Percentiles rank a stretch among this genome's conserved stretches.
Evolutionary conservation across 2,329 filamentous ascomycete genomes (phyloP).

Genomic region (Fusarium nygamai): DNA sequence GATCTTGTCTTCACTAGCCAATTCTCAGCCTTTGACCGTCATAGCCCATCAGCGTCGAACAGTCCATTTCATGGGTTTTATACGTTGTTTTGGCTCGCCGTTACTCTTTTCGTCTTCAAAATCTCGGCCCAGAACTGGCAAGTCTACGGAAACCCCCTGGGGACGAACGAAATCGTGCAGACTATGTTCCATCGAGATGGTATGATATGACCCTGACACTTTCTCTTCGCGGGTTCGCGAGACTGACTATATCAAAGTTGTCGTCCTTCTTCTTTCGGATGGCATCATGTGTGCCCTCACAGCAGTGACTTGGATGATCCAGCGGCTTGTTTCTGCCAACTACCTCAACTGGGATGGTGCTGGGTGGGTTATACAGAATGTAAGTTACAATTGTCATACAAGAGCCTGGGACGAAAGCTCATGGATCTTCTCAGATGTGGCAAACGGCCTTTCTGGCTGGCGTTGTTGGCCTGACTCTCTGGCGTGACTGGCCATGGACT

Average conservation of each 20-base stretch:
- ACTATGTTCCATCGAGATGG: constrained; percentile 69
- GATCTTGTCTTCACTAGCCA: constrained; percentile 75
- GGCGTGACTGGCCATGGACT: constrained; percentile 84
- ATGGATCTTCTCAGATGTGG: constrained; percentile 64
- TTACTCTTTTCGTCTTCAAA: constrained; percentile 72
- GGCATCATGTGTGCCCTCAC: constrained; percentile 74
- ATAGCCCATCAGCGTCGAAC: constrained; percentile 71
- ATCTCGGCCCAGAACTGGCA: constrained; percentile 75
- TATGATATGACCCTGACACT: constrained; percentile 33
- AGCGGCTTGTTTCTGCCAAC: constrained; percentile 67
- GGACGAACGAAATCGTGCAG: constrained; percentile 76
- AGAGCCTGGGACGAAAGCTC: not conserved
- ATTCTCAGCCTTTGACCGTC: constrained; percentile 79
- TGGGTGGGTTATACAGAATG: constrained; percentile 79
- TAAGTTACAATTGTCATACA: constrained; percentile 45
- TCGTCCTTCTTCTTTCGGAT: constrained; percentile 70
- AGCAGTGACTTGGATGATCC: constrained; percentile 72
- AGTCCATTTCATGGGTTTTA: constrained; percentile 84
- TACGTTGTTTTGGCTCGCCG: constrained; percentile 79
- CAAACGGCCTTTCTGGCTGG: constrained; percentile 70
- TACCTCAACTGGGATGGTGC: constrained; percentile 72
- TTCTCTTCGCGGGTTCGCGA: no score
- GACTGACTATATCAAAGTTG: constrained; percentile 48
- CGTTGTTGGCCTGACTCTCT: constrained; percentile 72
- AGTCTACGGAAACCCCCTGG: constrained; percentile 73